Evolutionary conservation across 1,139 yeast genomes (phyloP).

Genomic region (Meyerozyma elateridarum): DNA sequence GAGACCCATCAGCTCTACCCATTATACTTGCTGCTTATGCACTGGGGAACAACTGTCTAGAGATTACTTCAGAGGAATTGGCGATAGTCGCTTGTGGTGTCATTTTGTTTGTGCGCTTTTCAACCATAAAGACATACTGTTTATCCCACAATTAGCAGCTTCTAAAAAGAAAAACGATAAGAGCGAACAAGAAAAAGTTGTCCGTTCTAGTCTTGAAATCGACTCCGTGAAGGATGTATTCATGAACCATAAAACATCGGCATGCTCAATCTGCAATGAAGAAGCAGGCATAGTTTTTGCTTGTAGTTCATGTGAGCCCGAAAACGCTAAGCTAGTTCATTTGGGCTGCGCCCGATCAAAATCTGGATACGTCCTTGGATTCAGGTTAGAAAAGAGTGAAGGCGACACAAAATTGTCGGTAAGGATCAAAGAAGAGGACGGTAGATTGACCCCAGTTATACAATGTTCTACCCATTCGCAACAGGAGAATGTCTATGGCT

Average conservation of each 20-base stretch:
- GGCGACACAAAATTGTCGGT: constrained; percentile 23
- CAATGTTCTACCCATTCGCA: constrained; percentile 42
- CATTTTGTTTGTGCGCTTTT: constrained; percentile 75
- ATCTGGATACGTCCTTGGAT: constrained; percentile 41
- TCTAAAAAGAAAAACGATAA: constrained; percentile 8
- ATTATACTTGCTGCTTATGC: constrained; percentile 67
- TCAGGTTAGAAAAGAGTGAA: constrained; percentile 28
- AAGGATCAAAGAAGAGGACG: constrained; percentile 15
- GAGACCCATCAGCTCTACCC: constrained; percentile 53
- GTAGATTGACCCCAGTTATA: constrained; percentile 39
- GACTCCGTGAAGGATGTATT: constrained; percentile 15
- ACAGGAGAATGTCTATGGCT: constrained; percentile 22
- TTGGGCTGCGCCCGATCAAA: constrained; percentile 64
- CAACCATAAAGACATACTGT: no score
- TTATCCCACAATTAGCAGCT: no score
- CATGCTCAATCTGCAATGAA: constrained; percentile 27
- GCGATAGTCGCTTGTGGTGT: constrained; percentile 66
- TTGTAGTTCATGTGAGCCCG: constrained; percentile 30
- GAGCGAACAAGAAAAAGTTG: constrained; percentile 6
- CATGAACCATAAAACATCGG: constrained; percentile 18
- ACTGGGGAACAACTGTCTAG: constrained; percentile 37
- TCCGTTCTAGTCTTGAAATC: constrained; percentile 20
- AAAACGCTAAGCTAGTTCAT: no score
- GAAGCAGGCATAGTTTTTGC: constrained; percentile 27
- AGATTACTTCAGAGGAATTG: constrained; percentile 72